Base-by-base conservation (phyloP, 2,329 filamentous ascomycete species). In the Ophiobolus disseminans region DNA sequence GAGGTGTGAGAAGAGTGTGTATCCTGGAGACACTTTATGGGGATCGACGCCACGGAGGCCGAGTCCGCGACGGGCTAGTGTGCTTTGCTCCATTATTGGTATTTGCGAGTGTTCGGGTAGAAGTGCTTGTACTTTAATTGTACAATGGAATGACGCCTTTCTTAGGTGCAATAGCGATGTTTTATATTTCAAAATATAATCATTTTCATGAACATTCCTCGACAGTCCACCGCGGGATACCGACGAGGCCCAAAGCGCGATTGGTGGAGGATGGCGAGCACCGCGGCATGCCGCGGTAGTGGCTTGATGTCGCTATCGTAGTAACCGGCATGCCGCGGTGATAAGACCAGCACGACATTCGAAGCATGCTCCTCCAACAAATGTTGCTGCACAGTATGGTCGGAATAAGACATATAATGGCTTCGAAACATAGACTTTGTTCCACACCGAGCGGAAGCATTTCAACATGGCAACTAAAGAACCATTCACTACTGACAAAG, bases 81-180 rank as follows among this genome's bases (percentile, higher is more conserved):
- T 76, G 50, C 73, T 74, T 64, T 78, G 76, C 42, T 78, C 75
- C 74, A 78, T 77, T 22, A 7, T 14, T 32, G 30, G n/a, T 32
- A 32, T 32, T n/a, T 4, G 14, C 6, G 28, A 4, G 30, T 17
- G n/a, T 22, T 7, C 34, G 19, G 35, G 20, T 7, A 22, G 19
- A n/a, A 22, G 35, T 5, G 9, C 14, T 26, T 16, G 32, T 11
- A 23, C 22, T n/a, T 14, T 21, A 20, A 20, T 38, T 7, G 9
- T 13, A 14, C 30, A 28, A 45, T 4, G 4, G 17, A 20, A 37
- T 45, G 41, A 38, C 41, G 41, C 31, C 41, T 45, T 45, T 4
- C 16, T 7, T 21, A 21, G 41, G 23, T 34, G 32, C 32, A 38
- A 45, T 45, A 19, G 32, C 14, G 32, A n/a, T 36, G 19, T 45